Percentiles rank a stretch among this genome's conserved stretches.
Evolutionary conservation across 768 basidiomycete genomes (phyloP).

Genomic region (Pleurotus djamor): DNA sequence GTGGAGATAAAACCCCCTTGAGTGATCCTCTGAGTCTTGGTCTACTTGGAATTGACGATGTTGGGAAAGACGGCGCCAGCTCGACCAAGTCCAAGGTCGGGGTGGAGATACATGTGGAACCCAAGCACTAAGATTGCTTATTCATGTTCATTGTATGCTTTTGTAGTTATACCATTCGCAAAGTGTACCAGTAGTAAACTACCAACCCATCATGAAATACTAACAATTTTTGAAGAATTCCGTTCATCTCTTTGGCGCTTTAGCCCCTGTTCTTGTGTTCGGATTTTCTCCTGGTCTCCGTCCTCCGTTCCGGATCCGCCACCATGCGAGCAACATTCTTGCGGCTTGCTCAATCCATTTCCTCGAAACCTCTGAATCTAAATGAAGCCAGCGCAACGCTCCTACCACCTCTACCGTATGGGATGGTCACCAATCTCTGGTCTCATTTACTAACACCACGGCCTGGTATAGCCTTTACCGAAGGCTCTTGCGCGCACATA

Average conservation of each 20-base stretch:
- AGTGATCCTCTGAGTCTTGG: neutral
- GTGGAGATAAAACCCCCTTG: neutral
- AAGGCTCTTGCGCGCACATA: conserved; percentile 77
- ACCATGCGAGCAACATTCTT: conserved; percentile 38
- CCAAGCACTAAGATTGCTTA: conserved; percentile 1
- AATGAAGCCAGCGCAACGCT: conserved; percentile 64
- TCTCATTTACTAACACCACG: neutral
- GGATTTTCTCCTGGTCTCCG: too few relatives aligned
- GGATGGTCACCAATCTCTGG: neutral
- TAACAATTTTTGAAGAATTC: too few relatives aligned
- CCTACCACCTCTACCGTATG: conserved; percentile 83
- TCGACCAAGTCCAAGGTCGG: conserved; percentile 1
- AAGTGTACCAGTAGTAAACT: too few relatives aligned
- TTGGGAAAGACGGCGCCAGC: neutral
- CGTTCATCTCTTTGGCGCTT: too few relatives aligned
- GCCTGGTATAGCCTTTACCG: conserved; percentile 65
- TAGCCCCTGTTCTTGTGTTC: too few relatives aligned
- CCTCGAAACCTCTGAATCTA: conserved; percentile 56
- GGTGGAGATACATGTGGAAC: conserved; percentile 5
- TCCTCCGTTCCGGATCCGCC: too few relatives aligned
- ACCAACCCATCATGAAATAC: too few relatives aligned
- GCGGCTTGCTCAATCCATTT: conserved; percentile 55
- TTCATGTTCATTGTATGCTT: too few relatives aligned
- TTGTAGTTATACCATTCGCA: too few relatives aligned
- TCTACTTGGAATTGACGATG: neutral